Percentiles rank a stretch among this genome's conserved stretches.
Conservation (phyloP, 441 rosid species). For the Brassica balearica region DNA sequence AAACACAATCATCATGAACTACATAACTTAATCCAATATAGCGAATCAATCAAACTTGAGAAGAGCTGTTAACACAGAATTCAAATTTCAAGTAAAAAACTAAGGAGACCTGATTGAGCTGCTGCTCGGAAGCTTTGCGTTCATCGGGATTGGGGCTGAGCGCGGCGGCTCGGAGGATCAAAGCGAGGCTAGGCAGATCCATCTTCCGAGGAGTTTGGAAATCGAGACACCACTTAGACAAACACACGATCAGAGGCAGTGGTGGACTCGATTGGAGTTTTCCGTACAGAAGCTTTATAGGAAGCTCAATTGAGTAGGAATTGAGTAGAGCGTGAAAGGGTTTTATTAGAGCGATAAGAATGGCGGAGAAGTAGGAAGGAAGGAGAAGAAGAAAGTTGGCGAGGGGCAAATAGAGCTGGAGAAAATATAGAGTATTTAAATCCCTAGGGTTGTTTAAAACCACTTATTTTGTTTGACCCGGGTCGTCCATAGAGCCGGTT, state of each 20-base stretch:
- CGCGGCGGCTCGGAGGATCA: slow-evolving; percentile 72
- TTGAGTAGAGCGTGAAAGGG: slow-evolving; percentile 46
- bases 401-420: slow-evolving; percentile 6
- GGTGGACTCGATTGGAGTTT: slow-evolving; percentile 26
- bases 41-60: neutral
- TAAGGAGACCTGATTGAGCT: slow-evolving; percentile 78
- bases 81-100: neutral
- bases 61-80: neutral
- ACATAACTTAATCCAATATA: slow-evolving; percentile 8
- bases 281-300: too few species aligned
- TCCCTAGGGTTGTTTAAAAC: neutral
- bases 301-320: neutral
- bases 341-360: slow-evolving; percentile 32
- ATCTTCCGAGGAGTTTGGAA: slow-evolving; percentile 44
- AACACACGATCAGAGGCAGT: slow-evolving; percentile 15
- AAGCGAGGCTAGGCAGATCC: slow-evolving; percentile 86
- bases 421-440: neutral
- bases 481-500: too few species aligned
- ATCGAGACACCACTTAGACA: slow-evolving; percentile 14
- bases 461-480: neutral
- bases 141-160: slow-evolving; percentile 89
- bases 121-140: slow-evolving; percentile 91
- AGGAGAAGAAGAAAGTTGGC: slow-evolving; percentile 35
- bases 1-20: neutral
- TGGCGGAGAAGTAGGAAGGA: slow-evolving; percentile 38